Evolutionary conservation across 179 eudicot species (phyloP), one percentile per base, ranked within the genome.

Genomic region (Heliamphora pulchella): DNA sequence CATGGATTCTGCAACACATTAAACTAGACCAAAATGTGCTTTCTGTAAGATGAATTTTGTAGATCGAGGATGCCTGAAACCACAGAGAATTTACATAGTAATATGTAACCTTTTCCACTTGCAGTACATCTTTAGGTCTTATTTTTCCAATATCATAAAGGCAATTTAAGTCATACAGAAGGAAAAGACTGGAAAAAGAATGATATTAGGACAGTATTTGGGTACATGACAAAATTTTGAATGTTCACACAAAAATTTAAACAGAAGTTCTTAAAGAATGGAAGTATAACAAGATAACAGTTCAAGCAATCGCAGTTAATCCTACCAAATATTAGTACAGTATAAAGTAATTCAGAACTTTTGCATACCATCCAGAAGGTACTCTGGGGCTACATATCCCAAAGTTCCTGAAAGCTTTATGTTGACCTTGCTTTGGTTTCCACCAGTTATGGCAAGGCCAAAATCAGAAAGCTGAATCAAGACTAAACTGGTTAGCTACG

Each of bases 321-420:
- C 44, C n/a, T 43, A 7, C 13, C 48, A 43, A 43, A 67, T 14
- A 43, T 39, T 41, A 57, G 46, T 74, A 18, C 3, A 59, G 39
- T 44, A 43, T 17, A 75, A 74, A 44, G 61, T 44, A 31, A 6
- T 57, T 22, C 3, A 31, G 53, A 48, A 59, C 47, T 75, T 62
- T 62, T 43, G 81, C 66, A 69, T 89, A 94, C 98, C 98, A 87
- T 93, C 93, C 74, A 87, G 80, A 51, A 91, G 86, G 84, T 91
- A 94, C 80, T 93, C 98, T 4, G 97, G 98, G 76, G 98, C 97
- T 59, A 91, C 86, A 79, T 94, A 91, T 70, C 91, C 97, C 82
- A 87, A 82, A 63, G 88, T 82, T 86, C 89, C 92, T 1, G 91
- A 86, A 79, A 89, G 85, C 88, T 89, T 89, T 59, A 89, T 59